Percentiles rank a stretch among this genome's conserved stretches.
Evolutionary conservation across 768 basidiomycete species (phyloP).

Genomic region (Collybia nuda): DNA sequence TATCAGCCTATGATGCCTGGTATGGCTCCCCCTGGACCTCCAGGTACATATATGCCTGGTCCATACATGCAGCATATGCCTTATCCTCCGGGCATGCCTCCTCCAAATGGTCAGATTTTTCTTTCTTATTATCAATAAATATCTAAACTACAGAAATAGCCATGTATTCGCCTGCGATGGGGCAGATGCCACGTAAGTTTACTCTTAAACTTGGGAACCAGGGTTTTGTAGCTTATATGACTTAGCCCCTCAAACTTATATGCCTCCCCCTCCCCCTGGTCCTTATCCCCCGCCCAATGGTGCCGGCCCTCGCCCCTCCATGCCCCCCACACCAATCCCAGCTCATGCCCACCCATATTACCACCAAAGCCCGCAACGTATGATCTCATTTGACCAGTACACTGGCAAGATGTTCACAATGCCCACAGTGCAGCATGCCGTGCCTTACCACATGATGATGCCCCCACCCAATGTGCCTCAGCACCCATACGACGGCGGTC

Average conservation of each 20-base stretch:
- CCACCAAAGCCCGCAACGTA: conserved; percentile 88
- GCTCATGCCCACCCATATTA: conserved; percentile 86
- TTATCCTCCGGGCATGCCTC: conserved; percentile 78
- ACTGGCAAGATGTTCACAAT: conserved; percentile 28
- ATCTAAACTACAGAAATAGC: conserved; percentile 34
- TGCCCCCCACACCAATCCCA: conserved; percentile 91
- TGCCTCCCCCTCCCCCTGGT: conserved; percentile 73
- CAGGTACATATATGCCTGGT: conserved; percentile 74
- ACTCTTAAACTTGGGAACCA: neutral
- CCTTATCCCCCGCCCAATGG: conserved; percentile 80
- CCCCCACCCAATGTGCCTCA: conserved; percentile 68
- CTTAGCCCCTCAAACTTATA: conserved; percentile 72
- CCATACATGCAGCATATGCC: conserved; percentile 87
- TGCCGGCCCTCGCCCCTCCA: conserved; percentile 76
- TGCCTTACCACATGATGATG: conserved; percentile 94
- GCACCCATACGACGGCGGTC: conserved; percentile 73
- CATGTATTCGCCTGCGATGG: conserved; percentile 86
- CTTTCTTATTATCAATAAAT: neutral
- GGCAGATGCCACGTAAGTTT: conserved; percentile 82
- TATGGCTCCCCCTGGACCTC: conserved; percentile 76
- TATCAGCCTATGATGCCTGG: conserved; percentile 80
- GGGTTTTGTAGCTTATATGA: conserved; percentile 7
- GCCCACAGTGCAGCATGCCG: conserved; percentile 75
- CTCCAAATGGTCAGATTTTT: conserved; percentile 61
- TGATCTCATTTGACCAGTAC: conserved; percentile 18